phyloP scores from a whole-genome alignment of 2,329 filamentous ascomycete genomes.

The Aspergillus pseudoglaucus region DNA sequence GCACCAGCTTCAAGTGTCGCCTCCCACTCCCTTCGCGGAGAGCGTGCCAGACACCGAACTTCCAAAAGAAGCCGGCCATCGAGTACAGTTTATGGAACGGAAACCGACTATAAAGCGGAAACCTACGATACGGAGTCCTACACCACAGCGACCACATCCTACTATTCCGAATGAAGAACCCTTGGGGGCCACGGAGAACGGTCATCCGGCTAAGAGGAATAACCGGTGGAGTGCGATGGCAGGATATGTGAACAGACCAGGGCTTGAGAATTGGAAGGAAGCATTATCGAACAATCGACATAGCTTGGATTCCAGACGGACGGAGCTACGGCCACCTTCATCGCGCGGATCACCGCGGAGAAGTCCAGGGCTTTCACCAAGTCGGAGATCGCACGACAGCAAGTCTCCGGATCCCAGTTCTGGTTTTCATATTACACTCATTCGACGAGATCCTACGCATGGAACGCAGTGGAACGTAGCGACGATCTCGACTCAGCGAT shows the following conservation, averaged over 20 bases:
- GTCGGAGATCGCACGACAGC: slow-evolving; percentile 8
- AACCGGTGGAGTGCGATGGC: slow-evolving; percentile 27
- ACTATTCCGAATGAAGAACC: slow-evolving; percentile 20
- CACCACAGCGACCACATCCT: slow-evolving; percentile 22
- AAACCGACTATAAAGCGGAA: neutral
- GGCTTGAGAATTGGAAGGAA: slow-evolving; percentile 17
- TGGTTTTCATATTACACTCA: slow-evolving; percentile 51
- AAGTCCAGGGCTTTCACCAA: slow-evolving; percentile 25
- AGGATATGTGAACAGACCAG: slow-evolving; percentile 15
- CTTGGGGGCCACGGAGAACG: slow-evolving; percentile 3
- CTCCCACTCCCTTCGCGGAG: slow-evolving; percentile 7
- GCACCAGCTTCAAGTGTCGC: slow-evolving; percentile 3
- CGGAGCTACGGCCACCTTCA: slow-evolving; percentile 17
- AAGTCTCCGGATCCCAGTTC: slow-evolving; percentile 8
- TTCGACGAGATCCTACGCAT: slow-evolving; percentile 65
- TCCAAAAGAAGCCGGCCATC: neutral
- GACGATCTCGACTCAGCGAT: slow-evolving; percentile 45
- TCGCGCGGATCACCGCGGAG: slow-evolving; percentile 14
- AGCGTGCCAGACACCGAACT: neutral
- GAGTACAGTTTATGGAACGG: neutral
- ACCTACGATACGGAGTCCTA: neutral
- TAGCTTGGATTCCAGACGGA: slow-evolving; percentile 23
- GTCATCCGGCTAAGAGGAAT: slow-evolving; percentile 10
- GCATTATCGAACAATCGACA: slow-evolving; percentile 16
- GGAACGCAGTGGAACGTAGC: slow-evolving; percentile 71